phyloP scores from a whole-genome alignment of 164 flowering plant species.

The Vitis amurensis region DNA sequence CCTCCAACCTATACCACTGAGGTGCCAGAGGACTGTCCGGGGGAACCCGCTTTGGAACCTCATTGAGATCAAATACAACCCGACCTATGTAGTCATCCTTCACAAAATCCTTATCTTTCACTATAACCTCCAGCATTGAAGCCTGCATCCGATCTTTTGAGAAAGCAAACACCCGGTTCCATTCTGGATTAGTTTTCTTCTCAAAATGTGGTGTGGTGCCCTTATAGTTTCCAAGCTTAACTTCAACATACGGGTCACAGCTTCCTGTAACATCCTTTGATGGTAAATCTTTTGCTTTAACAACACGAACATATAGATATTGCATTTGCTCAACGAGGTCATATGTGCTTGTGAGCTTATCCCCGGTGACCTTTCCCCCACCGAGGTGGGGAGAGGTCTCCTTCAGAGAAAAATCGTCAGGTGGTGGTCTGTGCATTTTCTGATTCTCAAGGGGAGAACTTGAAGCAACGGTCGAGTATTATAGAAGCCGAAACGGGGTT shows the following conservation, averaged over 20 bases:
- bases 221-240: slow-evolving; percentile 61
- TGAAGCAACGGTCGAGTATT: slow-evolving; percentile 4
- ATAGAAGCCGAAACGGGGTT: background rate
- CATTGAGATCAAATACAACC: slow-evolving; percentile 63
- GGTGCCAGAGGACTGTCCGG: slow-evolving; percentile 90
- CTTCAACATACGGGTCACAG: slow-evolving; percentile 63
- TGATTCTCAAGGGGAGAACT: background rate
- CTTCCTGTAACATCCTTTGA: slow-evolving; percentile 53
- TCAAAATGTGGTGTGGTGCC: slow-evolving; percentile 59
- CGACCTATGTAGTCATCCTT: slow-evolving; percentile 75
- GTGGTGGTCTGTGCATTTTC: slow-evolving; percentile 47
- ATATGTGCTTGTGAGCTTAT: slow-evolving; percentile 58
- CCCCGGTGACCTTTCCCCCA: slow-evolving; percentile 49
- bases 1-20: slow-evolving; percentile 77
- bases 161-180: slow-evolving; percentile 85
- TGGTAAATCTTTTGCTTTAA: slow-evolving; percentile 63
- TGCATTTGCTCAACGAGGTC: slow-evolving; percentile 73
- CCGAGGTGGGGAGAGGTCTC: slow-evolving; percentile 64
- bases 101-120: slow-evolving; percentile 67
- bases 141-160: slow-evolving; percentile 78
- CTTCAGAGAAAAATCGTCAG: slow-evolving; percentile 54
- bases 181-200: slow-evolving; percentile 66
- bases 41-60: slow-evolving; percentile 74
- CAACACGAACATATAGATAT: slow-evolving; percentile 57
- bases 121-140: slow-evolving; percentile 62